These are phyloP conservation scores for Heterobasidion irregulare DNA, from an alignment of 1,284 basidiomycete species.

Conservation along the genomic window DNA sequence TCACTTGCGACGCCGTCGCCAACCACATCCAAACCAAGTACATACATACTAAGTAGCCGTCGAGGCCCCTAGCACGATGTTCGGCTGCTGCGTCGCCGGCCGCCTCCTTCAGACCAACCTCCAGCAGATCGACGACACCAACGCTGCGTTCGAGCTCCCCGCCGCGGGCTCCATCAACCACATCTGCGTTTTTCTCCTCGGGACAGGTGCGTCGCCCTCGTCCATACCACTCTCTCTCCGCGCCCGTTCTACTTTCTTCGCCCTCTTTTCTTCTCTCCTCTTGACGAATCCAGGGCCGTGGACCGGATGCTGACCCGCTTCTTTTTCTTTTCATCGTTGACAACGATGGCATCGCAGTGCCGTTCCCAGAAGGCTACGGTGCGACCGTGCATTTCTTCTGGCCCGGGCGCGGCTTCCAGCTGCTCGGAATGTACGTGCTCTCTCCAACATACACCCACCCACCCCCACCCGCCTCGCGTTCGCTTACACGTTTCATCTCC, in stretches of 20 bases:
- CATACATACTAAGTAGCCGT: background rate
- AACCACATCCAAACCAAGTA: background rate
- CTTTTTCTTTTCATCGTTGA: too few species aligned
- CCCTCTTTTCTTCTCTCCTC: too few species aligned
- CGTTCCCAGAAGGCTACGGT: constrained; percentile 85
- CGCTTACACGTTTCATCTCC: background rate
- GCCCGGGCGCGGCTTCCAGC: constrained; percentile 83
- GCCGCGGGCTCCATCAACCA: constrained; percentile 80
- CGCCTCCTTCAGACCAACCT: constrained; percentile 69
- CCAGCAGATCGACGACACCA: constrained; percentile 75
- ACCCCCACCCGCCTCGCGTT: background rate
- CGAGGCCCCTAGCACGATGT: constrained; percentile 31
- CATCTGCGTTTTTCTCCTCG: constrained; percentile 81
- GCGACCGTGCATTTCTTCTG: constrained; percentile 87
- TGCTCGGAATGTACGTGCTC: constrained; percentile 74
- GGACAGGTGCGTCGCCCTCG: constrained; percentile 48
- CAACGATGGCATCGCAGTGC: constrained; percentile 32
- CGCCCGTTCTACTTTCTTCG: too few species aligned
- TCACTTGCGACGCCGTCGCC: too few species aligned
- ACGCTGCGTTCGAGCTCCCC: constrained; percentile 77
- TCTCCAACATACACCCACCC: background rate
- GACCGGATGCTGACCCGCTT: too few species aligned
- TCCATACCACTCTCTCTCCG: too few species aligned
- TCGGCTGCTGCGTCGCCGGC: constrained; percentile 72
- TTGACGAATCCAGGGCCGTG: too few species aligned